These are phyloP conservation scores for Suillus occidentalis DNA, from an alignment of 768 basidiomycete species.

Conservation along the genomic window DNA sequence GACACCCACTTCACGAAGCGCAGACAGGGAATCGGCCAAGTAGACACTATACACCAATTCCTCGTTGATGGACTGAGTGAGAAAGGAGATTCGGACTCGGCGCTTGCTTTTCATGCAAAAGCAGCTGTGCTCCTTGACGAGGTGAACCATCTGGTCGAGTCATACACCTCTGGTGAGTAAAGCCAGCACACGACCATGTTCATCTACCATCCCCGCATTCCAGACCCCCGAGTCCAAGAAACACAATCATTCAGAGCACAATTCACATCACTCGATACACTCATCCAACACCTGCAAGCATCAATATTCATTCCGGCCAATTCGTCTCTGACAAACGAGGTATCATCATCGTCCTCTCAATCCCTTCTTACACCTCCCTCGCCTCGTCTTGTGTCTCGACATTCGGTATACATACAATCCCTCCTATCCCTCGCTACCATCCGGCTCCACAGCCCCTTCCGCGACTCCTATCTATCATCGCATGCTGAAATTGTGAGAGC, in stretches of 20 bases:
- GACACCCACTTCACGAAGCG: conserved; percentile 19
- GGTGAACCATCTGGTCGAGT: conserved; percentile 28
- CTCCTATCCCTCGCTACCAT: conserved; percentile 23
- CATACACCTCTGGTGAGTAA: conserved; percentile 29
- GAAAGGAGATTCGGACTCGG: conserved; percentile 5
- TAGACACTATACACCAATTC: conserved; percentile 17
- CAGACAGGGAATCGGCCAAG: neutral
- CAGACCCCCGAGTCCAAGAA: conserved; percentile 22
- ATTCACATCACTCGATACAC: conserved; percentile 45
- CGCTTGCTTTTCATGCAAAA: conserved; percentile 24
- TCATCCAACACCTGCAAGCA: conserved; percentile 44
- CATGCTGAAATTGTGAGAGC: conserved; percentile 17
- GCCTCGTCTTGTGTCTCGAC: neutral
- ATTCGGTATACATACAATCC: neutral
- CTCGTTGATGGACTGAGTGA: conserved; percentile 12
- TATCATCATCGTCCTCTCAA: neutral
- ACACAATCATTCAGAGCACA: conserved; percentile 40
- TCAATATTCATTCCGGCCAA: neutral
- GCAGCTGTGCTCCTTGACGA: conserved; percentile 37
- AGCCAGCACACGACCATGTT: neutral
- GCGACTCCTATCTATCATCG: conserved; percentile 16
- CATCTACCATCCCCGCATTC: neutral
- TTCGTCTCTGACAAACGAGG: neutral
- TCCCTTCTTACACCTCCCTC: neutral
- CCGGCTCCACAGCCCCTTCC: conserved; percentile 23